phyloP scores from a whole-genome alignment of 2,329 filamentous ascomycete genomes.

The Raffaelea ambrosiae region DNA sequence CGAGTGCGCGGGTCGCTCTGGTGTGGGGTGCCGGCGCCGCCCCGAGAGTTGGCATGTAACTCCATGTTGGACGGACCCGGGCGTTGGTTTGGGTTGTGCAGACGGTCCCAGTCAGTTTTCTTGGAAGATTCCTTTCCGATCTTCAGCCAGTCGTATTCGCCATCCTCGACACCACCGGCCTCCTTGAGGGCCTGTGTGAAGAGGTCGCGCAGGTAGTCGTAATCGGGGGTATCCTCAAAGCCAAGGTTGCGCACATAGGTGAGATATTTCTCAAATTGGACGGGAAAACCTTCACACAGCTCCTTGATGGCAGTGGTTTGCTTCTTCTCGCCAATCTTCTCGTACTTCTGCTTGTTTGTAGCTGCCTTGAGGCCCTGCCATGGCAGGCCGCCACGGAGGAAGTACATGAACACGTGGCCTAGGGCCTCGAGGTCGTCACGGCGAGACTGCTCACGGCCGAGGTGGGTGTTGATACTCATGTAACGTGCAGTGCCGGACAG shows the following conservation, averaged over 20 bases:
- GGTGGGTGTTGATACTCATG: slow-evolving; percentile 99
- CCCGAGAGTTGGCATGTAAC: slow-evolving; percentile 64
- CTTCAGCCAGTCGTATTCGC: slow-evolving; percentile 99
- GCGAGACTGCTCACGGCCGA: slow-evolving; percentile 91
- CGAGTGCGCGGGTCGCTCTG: slow-evolving; percentile 45
- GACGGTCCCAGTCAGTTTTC: slow-evolving; percentile 74
- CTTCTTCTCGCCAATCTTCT: slow-evolving; percentile 99
- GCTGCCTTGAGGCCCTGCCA: slow-evolving; percentile 68
- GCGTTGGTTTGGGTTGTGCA: slow-evolving; percentile 69
- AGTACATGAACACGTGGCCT: slow-evolving; percentile 69
- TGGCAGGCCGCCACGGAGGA: slow-evolving; percentile 60
- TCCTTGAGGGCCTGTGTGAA: slow-evolving; percentile 96
- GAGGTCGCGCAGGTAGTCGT: slow-evolving; percentile 92
- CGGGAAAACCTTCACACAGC: slow-evolving; percentile 89
- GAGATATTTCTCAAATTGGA: slow-evolving; percentile 96
- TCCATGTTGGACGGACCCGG: slow-evolving; percentile 81
- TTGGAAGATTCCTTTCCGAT: slow-evolving; percentile 64
- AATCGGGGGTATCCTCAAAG: slow-evolving; percentile 97
- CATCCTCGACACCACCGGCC: slow-evolving; percentile 88
- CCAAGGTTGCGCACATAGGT: slow-evolving; percentile 96
- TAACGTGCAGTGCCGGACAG: slow-evolving; percentile 94
- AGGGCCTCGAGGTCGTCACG: slow-evolving; percentile 90
- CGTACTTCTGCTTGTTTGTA: slow-evolving; percentile 93
- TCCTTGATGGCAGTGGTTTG: slow-evolving; percentile 97
- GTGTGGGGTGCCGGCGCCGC: slow-evolving; percentile 56